Base-by-base conservation (phyloP, 2,329 filamentous ascomycete genomes). In the Aureobasidium uvarum region DNA sequence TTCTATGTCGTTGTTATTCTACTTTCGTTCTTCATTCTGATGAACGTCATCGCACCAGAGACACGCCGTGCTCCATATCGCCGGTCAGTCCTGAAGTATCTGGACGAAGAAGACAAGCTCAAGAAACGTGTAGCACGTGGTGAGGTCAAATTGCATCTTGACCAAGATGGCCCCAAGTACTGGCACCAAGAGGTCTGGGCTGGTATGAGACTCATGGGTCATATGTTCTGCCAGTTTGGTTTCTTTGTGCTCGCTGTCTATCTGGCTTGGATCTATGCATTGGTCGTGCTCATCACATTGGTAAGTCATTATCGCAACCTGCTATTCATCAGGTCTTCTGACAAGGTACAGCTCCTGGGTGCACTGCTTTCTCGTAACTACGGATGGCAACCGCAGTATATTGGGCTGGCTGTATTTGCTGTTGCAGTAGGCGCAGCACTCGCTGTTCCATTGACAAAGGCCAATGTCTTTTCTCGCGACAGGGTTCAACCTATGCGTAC, bases 151-250 rank as follows among this genome's bases (percentile, higher is more conserved):
- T 85, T 93, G 80, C 89, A 92, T 73, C 84, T 91, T 67, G 83
- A 85, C 63, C 85, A 88, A 62, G 87, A 86, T 58, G 89, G 89
- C 0, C 90, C 90, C 0, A 86, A 80, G 70, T 91, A 89, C 85
- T 92, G 89, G 89, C 88, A 86, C 55, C 84, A 93, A 74, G 90
- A 93, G 73, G 83, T 91, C 25, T 86, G 86, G 75, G 89, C 90
- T 51, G 90, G 89, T 11, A 71, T 90, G 23, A 79, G 85, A 20
- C 80, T 94, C 51, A 87, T 84, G 55, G 74, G 84, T 23, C 85
- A 87, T 71, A 92, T 93, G 89, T 79, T 91, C 59, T 84, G 83
- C 43, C 90, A 93, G 72, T 84, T 88, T 3, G 90, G 90, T 0
- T 93, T 92, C 73, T 76, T 86, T n/a, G 77, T 91, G 36, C 80